Evolutionary conservation across 1,284 basidiomycete genomes (phyloP).

Genomic region (Trichosporon inkin): DNA sequence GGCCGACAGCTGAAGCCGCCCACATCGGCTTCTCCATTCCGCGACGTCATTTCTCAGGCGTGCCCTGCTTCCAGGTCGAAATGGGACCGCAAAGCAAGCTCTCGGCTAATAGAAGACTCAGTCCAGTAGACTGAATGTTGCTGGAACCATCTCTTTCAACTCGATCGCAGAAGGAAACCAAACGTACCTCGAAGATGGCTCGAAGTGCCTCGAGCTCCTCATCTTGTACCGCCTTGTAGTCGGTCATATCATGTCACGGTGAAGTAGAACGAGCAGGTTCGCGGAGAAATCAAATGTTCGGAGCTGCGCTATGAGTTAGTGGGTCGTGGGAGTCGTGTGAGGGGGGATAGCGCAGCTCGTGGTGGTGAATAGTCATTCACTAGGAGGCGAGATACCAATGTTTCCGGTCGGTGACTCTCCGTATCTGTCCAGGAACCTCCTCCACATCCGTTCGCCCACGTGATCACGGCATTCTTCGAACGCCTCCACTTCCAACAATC

Average conservation of each 20-base stretch:
- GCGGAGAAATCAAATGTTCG: neutral
- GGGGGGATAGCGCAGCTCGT: slow-evolving; percentile 6
- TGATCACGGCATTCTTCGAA: neutral
- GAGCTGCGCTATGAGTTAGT: slow-evolving; percentile 1
- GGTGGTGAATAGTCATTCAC: neutral
- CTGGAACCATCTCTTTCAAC: neutral
- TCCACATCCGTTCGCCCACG: neutral
- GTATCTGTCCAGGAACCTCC: too few relatives aligned
- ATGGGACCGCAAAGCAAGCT: too few relatives aligned
- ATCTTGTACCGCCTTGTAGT: slow-evolving; percentile 38
- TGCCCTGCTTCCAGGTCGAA: too few relatives aligned
- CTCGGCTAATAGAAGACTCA: neutral
- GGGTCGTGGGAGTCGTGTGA: neutral
- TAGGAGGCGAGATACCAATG: slow-evolving; percentile 1
- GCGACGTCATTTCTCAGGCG: too few relatives aligned
- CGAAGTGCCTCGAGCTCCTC: slow-evolving; percentile 47
- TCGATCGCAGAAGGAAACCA: too few relatives aligned
- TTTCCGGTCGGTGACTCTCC: neutral
- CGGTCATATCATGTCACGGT: slow-evolving; percentile 1
- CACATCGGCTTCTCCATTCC: too few relatives aligned
- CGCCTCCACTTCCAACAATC: neutral
- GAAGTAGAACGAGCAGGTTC: neutral
- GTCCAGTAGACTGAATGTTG: neutral
- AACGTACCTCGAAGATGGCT: slow-evolving; percentile 41
- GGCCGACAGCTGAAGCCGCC: too few relatives aligned